Conservation (phyloP, 257 asterid genomes). For the Cynanchum wilfordii region DNA sequence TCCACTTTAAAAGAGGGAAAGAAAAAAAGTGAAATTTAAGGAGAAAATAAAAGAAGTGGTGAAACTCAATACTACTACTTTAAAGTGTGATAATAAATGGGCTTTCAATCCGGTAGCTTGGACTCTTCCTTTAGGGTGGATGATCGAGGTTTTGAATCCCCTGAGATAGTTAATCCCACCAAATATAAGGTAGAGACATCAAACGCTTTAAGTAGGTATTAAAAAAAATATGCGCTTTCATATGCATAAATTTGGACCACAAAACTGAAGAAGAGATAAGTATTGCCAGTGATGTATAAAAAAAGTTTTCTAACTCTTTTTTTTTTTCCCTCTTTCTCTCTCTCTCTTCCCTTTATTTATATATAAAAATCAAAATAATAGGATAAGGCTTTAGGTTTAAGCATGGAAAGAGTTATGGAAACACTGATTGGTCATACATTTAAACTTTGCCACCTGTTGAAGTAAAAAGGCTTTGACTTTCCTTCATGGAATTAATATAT, state of each 20-base stretch:
- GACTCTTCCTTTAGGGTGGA: too few relatives aligned
- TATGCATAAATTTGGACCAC: neutral
- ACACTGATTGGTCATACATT: neutral
- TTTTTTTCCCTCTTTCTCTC: too few relatives aligned
- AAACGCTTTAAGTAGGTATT: too few relatives aligned
- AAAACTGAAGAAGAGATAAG: neutral
- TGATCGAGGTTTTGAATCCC: too few relatives aligned
- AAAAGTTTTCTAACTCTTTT: too few relatives aligned
- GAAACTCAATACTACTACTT: neutral
- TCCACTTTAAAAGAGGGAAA: too few relatives aligned
- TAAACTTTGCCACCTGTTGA: neutral
- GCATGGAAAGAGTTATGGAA: constrained; percentile 2
- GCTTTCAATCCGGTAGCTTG: too few relatives aligned
- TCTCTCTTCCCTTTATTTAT: neutral
- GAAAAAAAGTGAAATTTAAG: too few relatives aligned
- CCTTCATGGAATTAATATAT: neutral
- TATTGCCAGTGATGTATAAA: neutral
- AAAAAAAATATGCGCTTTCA: too few relatives aligned
- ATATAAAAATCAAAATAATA: neutral
- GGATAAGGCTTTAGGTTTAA: neutral
- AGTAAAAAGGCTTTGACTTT: constrained; percentile 5
- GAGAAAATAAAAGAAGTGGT: neutral
- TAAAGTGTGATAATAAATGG: neutral
- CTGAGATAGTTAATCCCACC: too few relatives aligned
- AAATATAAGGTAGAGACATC: too few relatives aligned